Conservation (phyloP, 192 early-diverging fungal species). For the Coemansia sp. region DNA sequence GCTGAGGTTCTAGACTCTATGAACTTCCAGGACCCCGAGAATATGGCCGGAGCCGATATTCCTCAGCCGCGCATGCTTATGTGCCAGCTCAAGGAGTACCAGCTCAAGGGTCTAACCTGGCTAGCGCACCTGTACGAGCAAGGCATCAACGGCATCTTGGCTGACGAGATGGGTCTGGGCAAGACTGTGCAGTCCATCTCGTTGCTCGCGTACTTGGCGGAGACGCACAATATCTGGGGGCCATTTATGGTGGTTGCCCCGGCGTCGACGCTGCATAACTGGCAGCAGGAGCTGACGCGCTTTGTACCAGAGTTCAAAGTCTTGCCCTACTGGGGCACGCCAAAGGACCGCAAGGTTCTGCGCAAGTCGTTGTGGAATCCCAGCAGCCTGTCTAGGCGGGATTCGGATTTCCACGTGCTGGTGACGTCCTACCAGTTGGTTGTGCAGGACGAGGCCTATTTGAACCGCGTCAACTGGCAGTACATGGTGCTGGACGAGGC, state of each 20-base stretch:
- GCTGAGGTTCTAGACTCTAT: slow-evolving; percentile 68
- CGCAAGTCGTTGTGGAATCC: slow-evolving; percentile 76
- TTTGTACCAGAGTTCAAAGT: slow-evolving; percentile 81
- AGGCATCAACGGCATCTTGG: slow-evolving; percentile 89
- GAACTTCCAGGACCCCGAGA: slow-evolving; percentile 83
- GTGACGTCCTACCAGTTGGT: slow-evolving; percentile 88
- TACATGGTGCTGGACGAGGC: slow-evolving; percentile 96
- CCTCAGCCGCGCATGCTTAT: slow-evolving; percentile 84
- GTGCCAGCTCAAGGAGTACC: slow-evolving; percentile 80
- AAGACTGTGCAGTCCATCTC: slow-evolving; percentile 93
- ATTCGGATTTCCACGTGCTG: slow-evolving; percentile 85
- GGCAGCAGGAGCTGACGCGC: slow-evolving; percentile 84
- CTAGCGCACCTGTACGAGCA: slow-evolving; percentile 83
- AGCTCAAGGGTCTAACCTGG: slow-evolving; percentile 85
- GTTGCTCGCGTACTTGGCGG: slow-evolving; percentile 83
- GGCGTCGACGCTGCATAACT: slow-evolving; percentile 86
- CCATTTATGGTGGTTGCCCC: slow-evolving; percentile 90
- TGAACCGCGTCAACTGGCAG: slow-evolving; percentile 88
- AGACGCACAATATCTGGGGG: slow-evolving; percentile 85
- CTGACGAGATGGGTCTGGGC: slow-evolving; percentile 83
- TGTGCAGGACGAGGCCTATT: slow-evolving; percentile 77
- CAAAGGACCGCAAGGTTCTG: slow-evolving; percentile 77
- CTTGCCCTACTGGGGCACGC: slow-evolving; percentile 87
- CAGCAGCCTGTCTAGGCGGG: slow-evolving; percentile 70
- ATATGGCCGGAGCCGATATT: slow-evolving; percentile 71